Evolutionary conservation across 2,329 filamentous ascomycete species (phyloP), one percentile per base, ranked within the genome.

Genomic region (Emericellopsis atlantica): DNA sequence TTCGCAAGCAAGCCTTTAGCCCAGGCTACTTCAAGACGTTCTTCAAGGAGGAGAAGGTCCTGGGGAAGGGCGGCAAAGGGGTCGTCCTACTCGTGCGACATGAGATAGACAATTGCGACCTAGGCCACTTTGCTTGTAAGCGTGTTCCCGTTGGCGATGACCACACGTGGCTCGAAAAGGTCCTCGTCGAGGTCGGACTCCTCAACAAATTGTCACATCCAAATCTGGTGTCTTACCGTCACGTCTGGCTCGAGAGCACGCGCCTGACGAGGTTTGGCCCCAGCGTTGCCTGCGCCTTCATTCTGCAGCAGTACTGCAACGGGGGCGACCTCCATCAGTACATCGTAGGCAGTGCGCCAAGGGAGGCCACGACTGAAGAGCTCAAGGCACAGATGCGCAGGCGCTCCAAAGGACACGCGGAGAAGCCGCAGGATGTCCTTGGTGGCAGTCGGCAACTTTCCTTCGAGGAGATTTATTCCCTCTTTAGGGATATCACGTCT

Each of bases 261-360:
- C 77, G 83, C 49, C 76, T 94, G 40, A 90, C 76, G 46, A 81
- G 76, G 2, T 98, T 98, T 57, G 84, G 88, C 0, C 92, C 93
- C 1, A 87, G 79, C 41, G 88, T 98, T 1, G 88, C 88, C 10
- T 96, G 90, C 53, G 88, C 90, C 5, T 98, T 95, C 57, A 98
- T 98, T 43, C 71, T 98, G 7, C 92, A 98, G 56, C 89, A 98
- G 55, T 98, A 95, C 53, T 98, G 93, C 65, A 96, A 98, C 56
- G 74, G 81, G 2, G 92, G 92, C 14, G 92, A 98, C 55, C 69
- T 98, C 15, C 81, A 95, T 44, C 79, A 83, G 47, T 93, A 94
- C 55, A 78, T 98, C 14, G 68, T 89, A n/a, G 80, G 82, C 6
- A 74, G 79, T 6, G 64, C 66, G 21, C 69, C 77, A 0, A 73